Evolutionary conservation across 225 moss, liverwort and hornwort species (phyloP).

Genomic region (Marchantia polymorpha): DNA sequence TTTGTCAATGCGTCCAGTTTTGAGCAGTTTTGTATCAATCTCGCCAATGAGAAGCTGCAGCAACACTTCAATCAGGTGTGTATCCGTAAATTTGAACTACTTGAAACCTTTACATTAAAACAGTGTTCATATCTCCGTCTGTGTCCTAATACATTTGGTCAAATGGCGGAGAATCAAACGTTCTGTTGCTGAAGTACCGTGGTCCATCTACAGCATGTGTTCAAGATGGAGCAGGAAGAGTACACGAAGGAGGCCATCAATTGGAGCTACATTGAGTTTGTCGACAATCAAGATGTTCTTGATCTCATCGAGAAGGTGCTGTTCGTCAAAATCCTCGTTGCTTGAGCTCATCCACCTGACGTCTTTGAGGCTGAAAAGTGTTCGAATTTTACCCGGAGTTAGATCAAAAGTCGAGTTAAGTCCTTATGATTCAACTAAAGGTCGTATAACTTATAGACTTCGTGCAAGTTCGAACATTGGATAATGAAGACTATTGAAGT

Average conservation of each 20-base stretch:
- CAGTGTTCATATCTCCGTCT: too few relatives aligned
- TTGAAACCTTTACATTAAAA: too few relatives aligned
- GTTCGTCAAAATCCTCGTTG: not conserved
- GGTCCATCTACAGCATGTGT: conserved; percentile 70
- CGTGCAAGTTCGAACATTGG: too few relatives aligned
- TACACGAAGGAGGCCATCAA: conserved; percentile 94
- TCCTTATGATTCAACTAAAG: too few relatives aligned
- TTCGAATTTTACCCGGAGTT: not conserved
- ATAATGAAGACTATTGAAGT: too few relatives aligned
- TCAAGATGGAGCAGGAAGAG: conserved; percentile 99
- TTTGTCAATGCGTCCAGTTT: conserved; percentile 53
- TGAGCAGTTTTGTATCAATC: conserved; percentile 99
- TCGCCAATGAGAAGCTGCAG: conserved; percentile 99
- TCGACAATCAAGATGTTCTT: conserved; percentile 97
- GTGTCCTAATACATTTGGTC: too few relatives aligned
- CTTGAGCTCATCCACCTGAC: not conserved
- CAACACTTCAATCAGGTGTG: conserved; percentile 99
- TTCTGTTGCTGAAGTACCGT: not conserved
- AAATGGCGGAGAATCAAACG: too few relatives aligned
- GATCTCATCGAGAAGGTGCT: conserved; percentile 94
- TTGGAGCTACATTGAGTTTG: conserved; percentile 99
- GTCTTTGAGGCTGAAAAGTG: not conserved
- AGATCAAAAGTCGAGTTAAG: too few relatives aligned
- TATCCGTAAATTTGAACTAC: not conserved
- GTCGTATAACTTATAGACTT: too few relatives aligned